These are phyloP conservation scores for Sugiyamaella chiloensis DNA, from an alignment of 805 yeast species.

Conservation along the genomic window DNA sequence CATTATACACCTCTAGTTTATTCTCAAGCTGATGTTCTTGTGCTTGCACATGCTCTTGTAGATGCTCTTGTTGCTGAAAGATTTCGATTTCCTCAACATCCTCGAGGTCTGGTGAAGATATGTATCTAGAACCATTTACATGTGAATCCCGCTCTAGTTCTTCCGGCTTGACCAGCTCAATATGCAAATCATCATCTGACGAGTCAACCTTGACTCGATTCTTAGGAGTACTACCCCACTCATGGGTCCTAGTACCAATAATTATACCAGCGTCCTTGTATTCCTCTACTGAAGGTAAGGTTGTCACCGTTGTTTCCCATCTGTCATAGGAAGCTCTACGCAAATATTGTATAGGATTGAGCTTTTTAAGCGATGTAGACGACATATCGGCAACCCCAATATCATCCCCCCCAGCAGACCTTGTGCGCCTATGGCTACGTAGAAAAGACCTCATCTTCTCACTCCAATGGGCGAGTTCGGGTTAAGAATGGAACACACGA, in stretches of 20 bases:
- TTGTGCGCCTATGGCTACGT: conserved; percentile 7
- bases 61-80: not conserved
- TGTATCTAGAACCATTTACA: not conserved
- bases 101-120: not conserved
- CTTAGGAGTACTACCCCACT: conserved; percentile 40
- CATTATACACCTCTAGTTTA: not conserved
- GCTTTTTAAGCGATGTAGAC: conserved; percentile 19
- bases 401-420: conserved; percentile 5
- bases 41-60: not conserved
- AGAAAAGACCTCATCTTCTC: conserved; percentile 21
- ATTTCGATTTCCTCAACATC: not conserved
- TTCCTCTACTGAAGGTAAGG: conserved; percentile 19
- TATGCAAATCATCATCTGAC: not conserved
- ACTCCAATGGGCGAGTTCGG: no score
- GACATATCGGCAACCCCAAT: conserved; percentile 1
- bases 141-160: not conserved
- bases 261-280: conserved; percentile 33
- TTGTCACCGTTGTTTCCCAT: conserved; percentile 16
- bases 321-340: conserved; percentile 18
- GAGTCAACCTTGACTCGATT: not conserved
- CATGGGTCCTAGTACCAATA: conserved; percentile 48
- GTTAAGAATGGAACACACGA: no score
- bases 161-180: no score
- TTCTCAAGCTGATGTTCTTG: not conserved
- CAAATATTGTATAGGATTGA: conserved; percentile 22